Percentiles rank a stretch among this genome's conserved stretches.
phyloP scores from a whole-genome alignment of 2,329 filamentous ascomycete genomes.

The Calonectria fujianensis region DNA sequence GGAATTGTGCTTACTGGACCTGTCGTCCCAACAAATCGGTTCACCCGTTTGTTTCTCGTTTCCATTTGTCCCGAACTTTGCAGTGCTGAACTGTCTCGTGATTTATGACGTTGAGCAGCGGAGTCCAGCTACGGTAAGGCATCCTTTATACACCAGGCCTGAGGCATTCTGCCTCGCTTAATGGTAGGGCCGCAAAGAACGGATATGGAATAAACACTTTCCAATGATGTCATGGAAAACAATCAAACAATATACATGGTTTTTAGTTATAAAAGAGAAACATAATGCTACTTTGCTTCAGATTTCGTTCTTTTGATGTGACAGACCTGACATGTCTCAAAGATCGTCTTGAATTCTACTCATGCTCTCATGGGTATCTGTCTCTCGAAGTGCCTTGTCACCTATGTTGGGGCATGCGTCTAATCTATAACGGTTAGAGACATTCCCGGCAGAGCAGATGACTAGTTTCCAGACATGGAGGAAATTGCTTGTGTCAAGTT shows the following conservation, averaged over 20 bases:
- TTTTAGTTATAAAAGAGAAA: neutral
- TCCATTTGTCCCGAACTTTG: neutral
- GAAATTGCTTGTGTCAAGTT: neutral
- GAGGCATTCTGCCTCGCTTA: neutral
- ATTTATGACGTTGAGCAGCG: neutral
- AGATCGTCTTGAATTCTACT: neutral
- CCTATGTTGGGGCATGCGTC: neutral
- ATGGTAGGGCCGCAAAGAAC: too few relatives aligned
- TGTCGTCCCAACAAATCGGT: neutral
- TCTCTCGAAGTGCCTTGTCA: neutral
- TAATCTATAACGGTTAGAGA: neutral
- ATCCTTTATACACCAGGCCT: neutral
- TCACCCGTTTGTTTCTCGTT: conserved; percentile 21
- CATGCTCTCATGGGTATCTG: neutral
- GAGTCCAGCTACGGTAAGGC: neutral
- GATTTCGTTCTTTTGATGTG: neutral
- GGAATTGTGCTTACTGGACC: neutral
- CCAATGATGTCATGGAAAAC: neutral
- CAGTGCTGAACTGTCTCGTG: conserved; percentile 11
- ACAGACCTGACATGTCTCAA: neutral
- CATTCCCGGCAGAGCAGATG: neutral
- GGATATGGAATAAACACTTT: neutral
- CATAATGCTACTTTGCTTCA: neutral
- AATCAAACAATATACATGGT: neutral
- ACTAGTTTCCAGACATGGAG: neutral